Evolutionary conservation across 352 stramenopile species (phyloP), one percentile per base, ranked within the genome.

Genomic region (Paralagenidium karlingii): DNA sequence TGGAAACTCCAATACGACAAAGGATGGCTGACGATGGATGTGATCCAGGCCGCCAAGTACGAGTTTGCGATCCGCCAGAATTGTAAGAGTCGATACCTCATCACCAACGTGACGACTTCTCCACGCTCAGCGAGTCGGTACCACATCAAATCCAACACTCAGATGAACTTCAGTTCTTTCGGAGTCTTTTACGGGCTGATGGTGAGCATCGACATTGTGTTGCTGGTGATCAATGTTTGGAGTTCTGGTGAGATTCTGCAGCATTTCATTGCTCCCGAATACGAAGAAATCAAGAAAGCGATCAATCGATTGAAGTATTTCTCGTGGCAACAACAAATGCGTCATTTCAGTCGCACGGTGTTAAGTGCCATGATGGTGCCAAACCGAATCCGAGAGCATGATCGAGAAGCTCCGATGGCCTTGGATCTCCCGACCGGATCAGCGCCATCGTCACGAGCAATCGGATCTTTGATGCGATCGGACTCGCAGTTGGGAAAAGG

Each of bases 51-150:
- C 22, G 38, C 39, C 29, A 44, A 25, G 40, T 11, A 18, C 10
- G 34, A 36, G 13, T 55, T 30, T 32, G 34, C 49, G 12, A 55
- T 55, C 22, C 47, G 40, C 4, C 47, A 55, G 18, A 49, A 49
- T 37, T 55, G 47, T n/a, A n/a, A n/a, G n/a, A n/a, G n/a, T n/a
- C n/a, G n/a, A n/a, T 32, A 32, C 24, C 15, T 41, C 10, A 19
- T 16, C 11, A 49, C 45, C 34, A 18, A 29, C 3, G 34, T 49
- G 1, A n/a, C 16, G 13, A 49, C 9, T 2, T 24, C 19, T n/a
- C 3, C 13, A 15, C 16, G 3, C 34, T 19, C 15, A 13, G 28
- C 4, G 3, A 3, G 11, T 19, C 45, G 11, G 32, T 51, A 3
- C 27, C n/a, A n/a, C n/a, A n/a, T 55, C 1, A 25, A 26, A 7